These are phyloP conservation scores for Trametes maxima DNA, from an alignment of 768 basidiomycete species.

Conservation along the genomic window DNA sequence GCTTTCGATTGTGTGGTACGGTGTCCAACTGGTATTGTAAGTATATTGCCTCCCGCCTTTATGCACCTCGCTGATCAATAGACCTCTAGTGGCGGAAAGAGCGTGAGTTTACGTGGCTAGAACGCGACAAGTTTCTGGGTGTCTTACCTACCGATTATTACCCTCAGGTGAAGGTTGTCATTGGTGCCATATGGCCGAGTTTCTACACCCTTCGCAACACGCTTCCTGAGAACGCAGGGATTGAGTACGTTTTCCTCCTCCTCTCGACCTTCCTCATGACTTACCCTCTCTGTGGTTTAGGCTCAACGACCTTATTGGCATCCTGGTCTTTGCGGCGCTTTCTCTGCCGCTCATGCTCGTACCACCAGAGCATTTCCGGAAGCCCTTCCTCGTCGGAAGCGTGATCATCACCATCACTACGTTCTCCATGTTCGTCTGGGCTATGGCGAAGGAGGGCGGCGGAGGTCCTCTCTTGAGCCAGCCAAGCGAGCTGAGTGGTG, in stretches of 20 bases:
- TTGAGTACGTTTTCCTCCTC: slow-evolving; percentile 9
- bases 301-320: slow-evolving; percentile 23
- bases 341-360: slow-evolving; percentile 28
- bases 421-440: slow-evolving; percentile 25
- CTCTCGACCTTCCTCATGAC: not conserved
- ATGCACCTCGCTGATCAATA: not conserved
- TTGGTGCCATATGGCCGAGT: slow-evolving; percentile 26
- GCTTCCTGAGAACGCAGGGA: slow-evolving; percentile 19
- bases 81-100: slow-evolving; percentile 13
- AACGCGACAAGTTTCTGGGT: not conserved
- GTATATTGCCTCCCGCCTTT: not conserved
- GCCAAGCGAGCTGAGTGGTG: slow-evolving; percentile 13
- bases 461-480: slow-evolving; percentile 23
- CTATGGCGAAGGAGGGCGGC: slow-evolving; percentile 22
- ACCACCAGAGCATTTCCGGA: slow-evolving; percentile 27
- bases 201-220: slow-evolving; percentile 25
- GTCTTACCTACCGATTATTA: not conserved
- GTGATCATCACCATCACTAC: slow-evolving; percentile 21
- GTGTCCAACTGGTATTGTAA: slow-evolving; percentile 23
- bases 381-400: slow-evolving; percentile 26
- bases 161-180: slow-evolving; percentile 19
- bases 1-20: slow-evolving; percentile 27
- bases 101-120: not conserved
- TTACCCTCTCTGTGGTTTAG: not conserved
- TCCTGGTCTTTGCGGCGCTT: slow-evolving; percentile 19